Conservation (phyloP, 371 early-diverging fungal genomes). For the Synchytrium microbalum region DNA sequence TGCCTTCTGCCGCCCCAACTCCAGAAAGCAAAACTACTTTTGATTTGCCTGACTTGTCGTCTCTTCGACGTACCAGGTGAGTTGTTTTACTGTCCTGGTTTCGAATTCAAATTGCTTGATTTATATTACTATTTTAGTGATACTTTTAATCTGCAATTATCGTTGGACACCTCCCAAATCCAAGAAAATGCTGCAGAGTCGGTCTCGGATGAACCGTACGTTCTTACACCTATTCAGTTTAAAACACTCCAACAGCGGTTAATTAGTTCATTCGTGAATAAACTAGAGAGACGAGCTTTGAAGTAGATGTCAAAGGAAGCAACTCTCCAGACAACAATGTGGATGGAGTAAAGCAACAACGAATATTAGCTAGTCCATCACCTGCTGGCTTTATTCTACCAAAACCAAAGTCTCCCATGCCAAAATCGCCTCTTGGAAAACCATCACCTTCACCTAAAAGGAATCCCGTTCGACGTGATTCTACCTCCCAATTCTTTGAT, state of each 20-base stretch:
- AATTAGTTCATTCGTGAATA: not conserved
- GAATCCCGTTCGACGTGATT: not conserved
- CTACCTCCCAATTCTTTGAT: not conserved
- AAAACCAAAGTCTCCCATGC: not conserved
- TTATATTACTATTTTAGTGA: not conserved
- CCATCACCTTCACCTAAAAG: not conserved
- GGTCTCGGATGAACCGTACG: not conserved
- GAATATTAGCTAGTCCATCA: not conserved
- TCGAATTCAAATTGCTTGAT: not conserved
- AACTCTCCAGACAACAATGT: not conserved
- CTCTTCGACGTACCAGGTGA: not conserved
- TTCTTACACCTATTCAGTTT: not conserved
- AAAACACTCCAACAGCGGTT: too few relatives aligned
- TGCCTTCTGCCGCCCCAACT: not conserved
- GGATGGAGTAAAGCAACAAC: not conserved
- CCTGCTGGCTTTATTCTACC: not conserved
- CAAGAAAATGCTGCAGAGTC: not conserved
- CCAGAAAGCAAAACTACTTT: slow-evolving; percentile 3
- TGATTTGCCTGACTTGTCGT: slow-evolving; percentile 6
- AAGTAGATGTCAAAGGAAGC: slow-evolving; percentile 3
- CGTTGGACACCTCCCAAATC: slow-evolving; percentile 3
- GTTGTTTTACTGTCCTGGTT: not conserved
- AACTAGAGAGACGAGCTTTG: slow-evolving; percentile 1
- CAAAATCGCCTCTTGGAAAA: not conserved
- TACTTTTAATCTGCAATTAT: not conserved